phyloP scores from a whole-genome alignment of 2,329 filamentous ascomycete species.

The Epichloe coenophiala region DNA sequence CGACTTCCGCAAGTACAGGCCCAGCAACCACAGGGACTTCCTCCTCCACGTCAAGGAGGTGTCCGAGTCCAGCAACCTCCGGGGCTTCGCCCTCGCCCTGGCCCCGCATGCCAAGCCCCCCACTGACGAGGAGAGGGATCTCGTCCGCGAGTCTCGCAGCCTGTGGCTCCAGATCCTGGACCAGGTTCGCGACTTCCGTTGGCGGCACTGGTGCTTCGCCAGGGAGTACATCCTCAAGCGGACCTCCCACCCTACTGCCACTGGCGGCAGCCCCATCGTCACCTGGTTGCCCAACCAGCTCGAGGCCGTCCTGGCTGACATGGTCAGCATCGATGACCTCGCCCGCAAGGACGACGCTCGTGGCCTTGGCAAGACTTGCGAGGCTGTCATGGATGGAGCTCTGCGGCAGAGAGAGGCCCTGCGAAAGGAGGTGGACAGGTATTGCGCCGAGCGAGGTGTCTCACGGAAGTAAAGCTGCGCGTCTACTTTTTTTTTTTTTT shows the following conservation, averaged over 20 bases:
- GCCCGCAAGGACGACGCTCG: conserved; percentile 23
- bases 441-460: conserved; percentile 50
- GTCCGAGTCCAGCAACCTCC: conserved; percentile 36
- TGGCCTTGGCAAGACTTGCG: conserved; percentile 31
- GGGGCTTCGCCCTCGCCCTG: conserved; percentile 40
- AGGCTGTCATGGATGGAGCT: conserved; percentile 55
- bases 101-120: conserved; percentile 11
- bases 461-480: conserved; percentile 2
- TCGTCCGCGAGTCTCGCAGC: conserved; percentile 40
- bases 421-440: conserved; percentile 62
- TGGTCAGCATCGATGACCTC: conserved; percentile 43
- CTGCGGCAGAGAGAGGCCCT: conserved; percentile 50
- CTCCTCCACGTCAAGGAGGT: conserved; percentile 53
- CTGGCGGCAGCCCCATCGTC: conserved; percentile 69
- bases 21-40: conserved; percentile 79
- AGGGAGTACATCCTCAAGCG: conserved; percentile 74
- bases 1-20: conserved; percentile 82
- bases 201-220: conserved; percentile 77
- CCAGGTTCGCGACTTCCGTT: conserved; percentile 69
- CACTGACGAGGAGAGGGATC: conserved; percentile 20
- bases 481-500: too few relatives aligned
- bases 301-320: conserved; percentile 57
- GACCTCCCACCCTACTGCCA: conserved; percentile 63
- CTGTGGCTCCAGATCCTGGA: conserved; percentile 55
- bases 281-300: conserved; percentile 79